Evolutionary conservation across 495 filamentous ascomycete genomes (phyloP).

Genomic region (Acidomyces sp.): DNA sequence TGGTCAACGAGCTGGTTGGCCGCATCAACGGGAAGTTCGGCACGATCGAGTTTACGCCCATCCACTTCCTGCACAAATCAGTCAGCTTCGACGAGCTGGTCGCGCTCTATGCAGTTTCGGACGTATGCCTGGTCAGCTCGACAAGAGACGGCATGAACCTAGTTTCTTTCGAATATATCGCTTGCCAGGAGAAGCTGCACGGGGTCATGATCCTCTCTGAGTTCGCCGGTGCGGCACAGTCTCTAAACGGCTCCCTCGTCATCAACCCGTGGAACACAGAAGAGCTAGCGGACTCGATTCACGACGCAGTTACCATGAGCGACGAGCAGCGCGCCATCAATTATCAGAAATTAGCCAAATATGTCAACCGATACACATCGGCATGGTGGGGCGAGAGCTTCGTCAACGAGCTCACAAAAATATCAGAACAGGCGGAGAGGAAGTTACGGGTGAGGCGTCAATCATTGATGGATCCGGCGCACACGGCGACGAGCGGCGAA

Average conservation of each 20-base stretch:
- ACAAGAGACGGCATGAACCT: constrained; percentile 97
- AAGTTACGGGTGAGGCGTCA: constrained; percentile 24
- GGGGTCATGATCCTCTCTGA: constrained; percentile 87
- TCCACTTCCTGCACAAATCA: constrained; percentile 88
- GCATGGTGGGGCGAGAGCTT: constrained; percentile 97
- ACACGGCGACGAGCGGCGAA: background rate
- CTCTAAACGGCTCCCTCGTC: constrained; percentile 69
- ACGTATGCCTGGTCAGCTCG: constrained; percentile 79
- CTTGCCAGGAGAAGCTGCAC: constrained; percentile 68
- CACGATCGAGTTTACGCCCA: constrained; percentile 83
- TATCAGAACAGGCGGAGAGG: constrained; percentile 43
- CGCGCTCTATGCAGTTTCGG: constrained; percentile 78
- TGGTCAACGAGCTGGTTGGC: constrained; percentile 83
- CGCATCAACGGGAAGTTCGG: constrained; percentile 88
- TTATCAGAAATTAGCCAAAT: constrained; percentile 66
- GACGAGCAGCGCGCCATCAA: constrained; percentile 72
- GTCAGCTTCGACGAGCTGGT: constrained; percentile 83
- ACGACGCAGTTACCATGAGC: constrained; percentile 71
- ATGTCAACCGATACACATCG: constrained; percentile 82
- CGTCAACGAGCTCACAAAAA: constrained; percentile 66
- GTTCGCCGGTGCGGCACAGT: constrained; percentile 80
- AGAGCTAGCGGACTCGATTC: constrained; percentile 73
- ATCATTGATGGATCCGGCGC: constrained; percentile 3
- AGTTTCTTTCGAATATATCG: constrained; percentile 91
- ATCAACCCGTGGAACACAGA: constrained; percentile 90